Conservation (phyloP, 495 filamentous ascomycete genomes). For the Aeminium ludgeri region DNA sequence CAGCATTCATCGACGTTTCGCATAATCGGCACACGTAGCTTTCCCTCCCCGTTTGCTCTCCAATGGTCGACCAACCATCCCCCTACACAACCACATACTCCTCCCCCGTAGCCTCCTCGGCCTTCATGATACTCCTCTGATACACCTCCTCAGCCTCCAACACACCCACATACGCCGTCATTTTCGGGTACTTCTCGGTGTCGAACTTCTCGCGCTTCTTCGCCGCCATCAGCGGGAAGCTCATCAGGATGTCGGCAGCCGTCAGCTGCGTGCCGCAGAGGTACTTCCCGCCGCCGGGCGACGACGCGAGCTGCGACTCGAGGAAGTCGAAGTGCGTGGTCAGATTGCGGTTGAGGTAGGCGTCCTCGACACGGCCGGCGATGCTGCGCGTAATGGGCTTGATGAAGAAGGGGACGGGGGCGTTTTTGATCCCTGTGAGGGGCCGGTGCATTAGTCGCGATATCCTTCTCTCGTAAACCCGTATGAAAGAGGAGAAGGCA, state of each 20-base stretch:
- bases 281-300: slow-evolving; percentile 45
- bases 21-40: too few species aligned
- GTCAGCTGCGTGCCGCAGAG: slow-evolving; percentile 58
- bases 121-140: slow-evolving; percentile 31
- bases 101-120: slow-evolving; percentile 21
- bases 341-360: slow-evolving; percentile 47
- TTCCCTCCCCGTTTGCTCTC: too few species aligned
- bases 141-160: slow-evolving; percentile 48
- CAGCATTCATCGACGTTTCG: too few species aligned
- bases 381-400: slow-evolving; percentile 55
- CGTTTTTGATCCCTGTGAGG: slow-evolving; percentile 38
- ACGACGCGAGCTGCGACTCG: slow-evolving; percentile 49
- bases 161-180: slow-evolving; percentile 44
- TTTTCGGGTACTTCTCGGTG: slow-evolving; percentile 40
- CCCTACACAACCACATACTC: not conserved
- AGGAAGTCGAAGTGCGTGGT: slow-evolving; percentile 52
- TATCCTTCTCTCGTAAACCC: too few species aligned
- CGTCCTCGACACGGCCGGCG: slow-evolving; percentile 39
- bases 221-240: slow-evolving; percentile 47
- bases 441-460: too few species aligned
- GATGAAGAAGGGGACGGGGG: slow-evolving; percentile 68
- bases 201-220: slow-evolving; percentile 24
- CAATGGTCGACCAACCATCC: too few species aligned
- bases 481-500: not conserved
- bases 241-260: slow-evolving; percentile 65